Base-by-base conservation (phyloP, 2,329 filamentous ascomycete species). In the Penicillium freii region DNA sequence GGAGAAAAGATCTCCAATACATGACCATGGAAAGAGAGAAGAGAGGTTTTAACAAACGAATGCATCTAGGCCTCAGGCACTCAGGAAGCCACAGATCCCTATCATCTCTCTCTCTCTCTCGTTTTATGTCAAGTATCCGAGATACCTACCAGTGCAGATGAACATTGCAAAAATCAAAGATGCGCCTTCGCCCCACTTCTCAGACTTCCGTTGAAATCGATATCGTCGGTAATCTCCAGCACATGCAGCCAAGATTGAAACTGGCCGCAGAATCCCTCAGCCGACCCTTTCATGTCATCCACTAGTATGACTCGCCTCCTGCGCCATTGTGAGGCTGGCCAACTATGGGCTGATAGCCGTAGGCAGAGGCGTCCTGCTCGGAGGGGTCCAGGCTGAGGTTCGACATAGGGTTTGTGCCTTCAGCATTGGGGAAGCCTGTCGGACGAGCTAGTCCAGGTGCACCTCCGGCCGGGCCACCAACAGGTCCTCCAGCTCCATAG, bases 311-410 rank as follows among this genome's bases (percentile, higher is more conserved):
- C 48, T 79, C 78, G 54, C 73, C 74, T 57, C 73, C 74, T 51
- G 78, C 75, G 53, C 78, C 78, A 61, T 80, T 80, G 69, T 81
- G 78, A 51, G 74, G 66, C 58, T 77, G 72, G 61, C 73, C 74
- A 61, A 77, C 77, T 72, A 78, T 78, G 40, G 77, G 66, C 38
- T 77, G 73, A 61, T 80, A 80, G 49, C 76, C 78, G 64, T 79
- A 79, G 47, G 76, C 72, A 45, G 74, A 63, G 53, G 71, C 65
- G 50, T 79, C 77, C 63, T 79, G 77, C 53, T 80, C 78, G 54
- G 74, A 73, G 36, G 77, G 71, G 59, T 80, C 77, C 57, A 80
- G 64, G 50, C 61, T 71, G 50, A 75, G 71, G 61, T 73, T 77
- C 66, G 80, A 65, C 62, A 81, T 76, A 56, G 69, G 75, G 70